phyloP scores from a whole-genome alignment of 177 flowering plant genomes.

The Vitis hybrid region DNA sequence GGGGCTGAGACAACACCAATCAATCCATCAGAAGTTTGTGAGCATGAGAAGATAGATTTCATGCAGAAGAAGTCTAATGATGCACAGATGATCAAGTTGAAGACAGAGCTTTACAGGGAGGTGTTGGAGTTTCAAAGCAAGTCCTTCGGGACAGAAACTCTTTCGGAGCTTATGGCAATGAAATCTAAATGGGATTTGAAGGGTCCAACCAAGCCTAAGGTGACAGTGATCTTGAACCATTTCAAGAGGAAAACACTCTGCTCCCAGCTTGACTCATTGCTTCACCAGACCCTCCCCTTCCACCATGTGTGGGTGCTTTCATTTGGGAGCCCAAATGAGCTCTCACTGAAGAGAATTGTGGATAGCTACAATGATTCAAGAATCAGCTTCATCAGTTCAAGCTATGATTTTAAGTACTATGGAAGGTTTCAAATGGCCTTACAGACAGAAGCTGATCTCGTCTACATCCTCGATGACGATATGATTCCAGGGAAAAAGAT shows the following conservation, averaged over 20 bases:
- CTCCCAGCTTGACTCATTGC: constrained; percentile 83
- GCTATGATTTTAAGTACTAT: constrained; percentile 91
- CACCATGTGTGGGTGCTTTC: constrained; percentile 92
- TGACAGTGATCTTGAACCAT: constrained; percentile 93
- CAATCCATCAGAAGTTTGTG: constrained; percentile 60
- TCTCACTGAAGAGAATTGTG: constrained; percentile 59
- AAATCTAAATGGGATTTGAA: constrained; percentile 71
- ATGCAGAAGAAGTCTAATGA: constrained; percentile 87
- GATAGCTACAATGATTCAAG: constrained; percentile 79
- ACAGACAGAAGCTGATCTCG: constrained; percentile 86
- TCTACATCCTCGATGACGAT: constrained; percentile 92
- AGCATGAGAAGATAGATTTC: constrained; percentile 85
- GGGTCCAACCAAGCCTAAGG: constrained; percentile 60
- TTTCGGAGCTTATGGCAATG: constrained; percentile 72
- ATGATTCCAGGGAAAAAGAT: constrained; percentile 95
- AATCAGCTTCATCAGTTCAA: constrained; percentile 87
- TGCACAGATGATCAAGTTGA: constrained; percentile 76
- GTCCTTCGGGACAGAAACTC: constrained; percentile 66
- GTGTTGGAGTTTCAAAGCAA: constrained; percentile 67
- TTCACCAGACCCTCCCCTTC: constrained; percentile 82
- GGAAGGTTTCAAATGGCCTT: constrained; percentile 97
- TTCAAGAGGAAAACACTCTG: constrained; percentile 95
- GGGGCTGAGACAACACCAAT: constrained; percentile 19
- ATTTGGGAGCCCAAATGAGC: constrained; percentile 89
- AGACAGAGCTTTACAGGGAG: constrained; percentile 76